Conservation (phyloP, 345 rosid genomes). For the Populus davidiana region DNA sequence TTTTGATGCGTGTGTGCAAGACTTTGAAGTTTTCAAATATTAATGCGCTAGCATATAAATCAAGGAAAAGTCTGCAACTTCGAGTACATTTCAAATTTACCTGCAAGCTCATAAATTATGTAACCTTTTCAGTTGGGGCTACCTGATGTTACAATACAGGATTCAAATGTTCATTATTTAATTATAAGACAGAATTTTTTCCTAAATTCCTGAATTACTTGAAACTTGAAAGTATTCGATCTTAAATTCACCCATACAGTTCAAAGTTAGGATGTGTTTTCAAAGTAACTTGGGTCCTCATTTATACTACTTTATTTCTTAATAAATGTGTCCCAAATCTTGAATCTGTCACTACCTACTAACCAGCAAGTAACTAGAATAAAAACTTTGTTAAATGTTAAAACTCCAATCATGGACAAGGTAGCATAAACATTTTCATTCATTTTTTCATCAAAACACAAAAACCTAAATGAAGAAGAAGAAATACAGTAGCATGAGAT, state of each 20-base stretch:
- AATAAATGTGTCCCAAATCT: not conserved
- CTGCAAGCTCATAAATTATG: not conserved
- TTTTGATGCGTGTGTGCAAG: not conserved
- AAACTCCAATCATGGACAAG: not conserved
- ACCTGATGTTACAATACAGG: not conserved
- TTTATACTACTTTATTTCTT: not conserved
- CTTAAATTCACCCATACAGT: not conserved
- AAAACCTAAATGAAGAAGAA: slow-evolving; percentile 11
- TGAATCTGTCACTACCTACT: not conserved
- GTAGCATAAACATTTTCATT: not conserved
- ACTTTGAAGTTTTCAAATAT: not conserved
- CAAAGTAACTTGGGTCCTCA: not conserved
- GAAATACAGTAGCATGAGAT: slow-evolving; percentile 16
- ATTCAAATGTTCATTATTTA: not conserved
- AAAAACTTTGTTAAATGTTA: not conserved
- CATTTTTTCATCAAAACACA: slow-evolving; percentile 11
- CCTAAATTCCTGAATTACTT: not conserved
- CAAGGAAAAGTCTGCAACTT: not conserved
- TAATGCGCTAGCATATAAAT: not conserved
- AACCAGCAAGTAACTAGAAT: not conserved
- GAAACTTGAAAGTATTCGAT: not conserved
- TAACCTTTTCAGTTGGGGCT: not conserved
- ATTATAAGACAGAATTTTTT: not conserved
- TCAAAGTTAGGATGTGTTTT: not conserved
- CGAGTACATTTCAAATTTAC: slow-evolving; percentile 9